Evolutionary conservation across 768 basidiomycete species (phyloP), one percentile per base, ranked within the genome.

Genomic region (Hypholoma sublateritium): DNA sequence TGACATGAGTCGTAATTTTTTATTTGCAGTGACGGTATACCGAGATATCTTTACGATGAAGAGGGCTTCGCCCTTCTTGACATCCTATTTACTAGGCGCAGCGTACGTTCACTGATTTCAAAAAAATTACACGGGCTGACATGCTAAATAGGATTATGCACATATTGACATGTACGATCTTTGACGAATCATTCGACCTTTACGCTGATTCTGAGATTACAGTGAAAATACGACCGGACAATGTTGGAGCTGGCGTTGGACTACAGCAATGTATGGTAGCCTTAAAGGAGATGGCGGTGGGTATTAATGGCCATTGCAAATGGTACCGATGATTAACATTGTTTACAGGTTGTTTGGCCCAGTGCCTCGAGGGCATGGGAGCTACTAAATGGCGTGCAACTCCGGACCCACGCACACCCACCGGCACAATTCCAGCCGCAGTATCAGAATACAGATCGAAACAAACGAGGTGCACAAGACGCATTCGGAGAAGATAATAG

Each of bases 151-250:
- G 90, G 25, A 87, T 91, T 62, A 89, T 91, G 89, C 89, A 92
- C 64, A 80, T 90, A 42, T 73, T 89, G 62, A 88, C 88, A 16
- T 66, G 90, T 89, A 69, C 59, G 86, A 70, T 50, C 7, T 32
- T 46, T 5, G 46, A 50, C 32, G 34, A 28, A 50, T 52, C 53
- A 17, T 17, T 25, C 50, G n/a, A 24, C 19, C 24, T 59, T 59
- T 47, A n/a, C 63, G 52, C 58, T 53, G 44, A 64, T 55, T 25
- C 53, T 65, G 37, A 55, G 41, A 45, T 56, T 50, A 5, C 61
- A 92, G 90, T 92, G 67, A 85, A 83, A 6, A 73, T 89, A 55
- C 81, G 83, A n/a, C 87, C 90, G 17, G 80, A 82, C 39, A 86
- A 86, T 64, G 76, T 88, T 3, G 87, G 91, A 66, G 87, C 86